These are phyloP conservation scores for Graphium sp. DNA, from an alignment of 2,329 filamentous ascomycete species.

Conservation along the genomic window DNA sequence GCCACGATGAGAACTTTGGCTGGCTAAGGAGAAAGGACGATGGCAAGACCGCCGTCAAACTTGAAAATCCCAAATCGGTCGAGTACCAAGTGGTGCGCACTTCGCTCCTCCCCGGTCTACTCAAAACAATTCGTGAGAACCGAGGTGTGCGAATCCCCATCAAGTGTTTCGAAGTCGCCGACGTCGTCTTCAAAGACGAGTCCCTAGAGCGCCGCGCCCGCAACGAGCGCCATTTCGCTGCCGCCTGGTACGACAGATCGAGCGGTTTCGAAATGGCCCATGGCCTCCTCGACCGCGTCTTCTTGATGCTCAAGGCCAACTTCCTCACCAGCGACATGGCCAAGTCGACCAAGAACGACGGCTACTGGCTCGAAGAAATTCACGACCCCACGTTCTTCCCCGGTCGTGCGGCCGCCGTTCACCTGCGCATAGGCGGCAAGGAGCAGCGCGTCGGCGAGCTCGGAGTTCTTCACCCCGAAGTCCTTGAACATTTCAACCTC, in stretches of 20 bases:
- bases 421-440: conserved; percentile 58
- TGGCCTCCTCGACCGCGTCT: conserved; percentile 77
- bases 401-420: conserved; percentile 76
- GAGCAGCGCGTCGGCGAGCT: conserved; percentile 70
- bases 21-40: conserved; percentile 88
- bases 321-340: conserved; percentile 53
- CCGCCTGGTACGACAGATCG: conserved; percentile 85
- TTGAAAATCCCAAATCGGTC: conserved; percentile 82
- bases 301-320: conserved; percentile 76
- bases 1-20: conserved; percentile 93
- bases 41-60: conserved; percentile 63
- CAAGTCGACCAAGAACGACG: conserved; percentile 31
- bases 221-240: conserved; percentile 93
- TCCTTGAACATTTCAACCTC: conserved; percentile 85
- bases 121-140: conserved; percentile 91
- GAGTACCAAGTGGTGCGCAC: conserved; percentile 92
- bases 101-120: conserved; percentile 65
- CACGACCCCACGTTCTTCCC: conserved; percentile 83
- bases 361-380: conserved; percentile 91
- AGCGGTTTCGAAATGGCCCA: conserved; percentile 94
- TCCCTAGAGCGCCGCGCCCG: conserved; percentile 67
- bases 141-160: conserved; percentile 77
- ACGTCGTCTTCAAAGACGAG: conserved; percentile 83
- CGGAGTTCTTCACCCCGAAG: conserved; percentile 83
- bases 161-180: conserved; percentile 81